Conservation (phyloP, 2,329 filamentous ascomycete genomes). For the Xylaria sp. region DNA sequence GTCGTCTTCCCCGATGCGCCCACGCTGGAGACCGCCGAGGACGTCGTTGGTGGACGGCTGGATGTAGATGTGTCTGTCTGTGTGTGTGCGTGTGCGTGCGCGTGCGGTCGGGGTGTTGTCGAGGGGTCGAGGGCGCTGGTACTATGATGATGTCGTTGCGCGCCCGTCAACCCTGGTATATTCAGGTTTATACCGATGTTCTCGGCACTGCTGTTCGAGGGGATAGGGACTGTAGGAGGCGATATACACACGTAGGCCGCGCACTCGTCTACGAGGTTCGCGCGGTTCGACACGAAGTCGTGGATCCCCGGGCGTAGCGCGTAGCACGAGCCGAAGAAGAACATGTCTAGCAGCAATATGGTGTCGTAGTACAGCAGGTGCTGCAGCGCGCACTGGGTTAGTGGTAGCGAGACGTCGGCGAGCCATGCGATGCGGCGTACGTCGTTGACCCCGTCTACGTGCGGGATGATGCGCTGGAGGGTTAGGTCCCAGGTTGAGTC, state of each 20-base stretch:
- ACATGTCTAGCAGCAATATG: constrained; percentile 89
- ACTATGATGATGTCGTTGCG: background rate
- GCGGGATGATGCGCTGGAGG: constrained; percentile 80
- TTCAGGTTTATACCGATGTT: constrained; percentile 25
- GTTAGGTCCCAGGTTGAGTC: constrained; percentile 80
- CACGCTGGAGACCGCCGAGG: background rate
- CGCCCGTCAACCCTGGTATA: background rate
- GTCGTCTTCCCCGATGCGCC: background rate
- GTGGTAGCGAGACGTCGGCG: constrained; percentile 85
- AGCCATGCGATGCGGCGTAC: constrained; percentile 86
- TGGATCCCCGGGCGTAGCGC: constrained; percentile 82
- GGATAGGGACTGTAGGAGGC: background rate
- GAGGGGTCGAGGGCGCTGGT: constrained; percentile 1
- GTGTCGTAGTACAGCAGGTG: constrained; percentile 95
- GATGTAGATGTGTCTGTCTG: too few species aligned
- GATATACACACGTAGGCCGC: constrained; percentile 78
- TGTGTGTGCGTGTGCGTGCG: background rate
- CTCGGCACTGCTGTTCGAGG: background rate
- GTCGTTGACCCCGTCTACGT: constrained; percentile 91
- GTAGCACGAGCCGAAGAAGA: constrained; percentile 93
- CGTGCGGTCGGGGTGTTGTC: constrained; percentile 14
- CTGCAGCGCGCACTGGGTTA: constrained; percentile 86
- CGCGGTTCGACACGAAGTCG: constrained; percentile 79
- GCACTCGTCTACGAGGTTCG: constrained; percentile 86
- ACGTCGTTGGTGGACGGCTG: constrained; percentile 17